Evolutionary conservation across 2,329 filamentous ascomycete genomes (phyloP).

Genomic region (Trichoderma koningii): DNA sequence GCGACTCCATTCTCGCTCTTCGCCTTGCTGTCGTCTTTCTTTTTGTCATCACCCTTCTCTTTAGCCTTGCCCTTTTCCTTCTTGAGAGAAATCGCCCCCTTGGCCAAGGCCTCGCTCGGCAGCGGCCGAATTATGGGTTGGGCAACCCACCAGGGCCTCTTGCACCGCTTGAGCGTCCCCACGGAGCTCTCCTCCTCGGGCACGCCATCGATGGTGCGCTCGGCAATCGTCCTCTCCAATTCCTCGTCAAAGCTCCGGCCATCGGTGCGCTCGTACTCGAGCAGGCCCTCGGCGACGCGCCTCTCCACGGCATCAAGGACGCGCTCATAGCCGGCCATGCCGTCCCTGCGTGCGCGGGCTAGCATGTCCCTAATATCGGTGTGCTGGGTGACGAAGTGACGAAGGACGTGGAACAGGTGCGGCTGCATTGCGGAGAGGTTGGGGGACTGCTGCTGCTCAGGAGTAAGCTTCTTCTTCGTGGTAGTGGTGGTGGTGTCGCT

Average conservation of each 20-base stretch:
- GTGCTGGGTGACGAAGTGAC: conserved; percentile 77
- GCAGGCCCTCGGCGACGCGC: conserved; percentile 70
- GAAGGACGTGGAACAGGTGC: conserved; percentile 88
- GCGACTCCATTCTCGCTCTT: conserved; percentile 30
- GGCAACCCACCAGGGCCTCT: conserved; percentile 84
- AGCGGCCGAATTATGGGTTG: conserved; percentile 85
- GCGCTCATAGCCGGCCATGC: conserved; percentile 75
- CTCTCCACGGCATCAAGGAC: conserved; percentile 75
- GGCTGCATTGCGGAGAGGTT: conserved; percentile 84
- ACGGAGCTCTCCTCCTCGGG: conserved; percentile 60
- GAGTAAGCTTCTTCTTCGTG: conserved; percentile 43
- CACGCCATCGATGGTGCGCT: conserved; percentile 40
- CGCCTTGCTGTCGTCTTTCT: conserved; percentile 45
- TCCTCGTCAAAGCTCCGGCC: conserved; percentile 53
- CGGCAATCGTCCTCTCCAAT: conserved; percentile 31
- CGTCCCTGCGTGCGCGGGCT: conserved; percentile 66
- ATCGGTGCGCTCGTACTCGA: conserved; percentile 62
- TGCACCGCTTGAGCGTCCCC: conserved; percentile 70
- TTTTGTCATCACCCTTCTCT: conserved; percentile 46
- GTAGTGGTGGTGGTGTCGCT: too few species aligned
- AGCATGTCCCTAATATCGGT: conserved; percentile 85
- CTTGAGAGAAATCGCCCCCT: conserved; percentile 72
- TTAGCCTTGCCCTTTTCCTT: conserved; percentile 69
- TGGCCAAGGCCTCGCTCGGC: conserved; percentile 82
- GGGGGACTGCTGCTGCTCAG: conserved; percentile 37